Base-by-base conservation (phyloP, 345 rosid species). In the Eucalyptus virginea region DNA sequence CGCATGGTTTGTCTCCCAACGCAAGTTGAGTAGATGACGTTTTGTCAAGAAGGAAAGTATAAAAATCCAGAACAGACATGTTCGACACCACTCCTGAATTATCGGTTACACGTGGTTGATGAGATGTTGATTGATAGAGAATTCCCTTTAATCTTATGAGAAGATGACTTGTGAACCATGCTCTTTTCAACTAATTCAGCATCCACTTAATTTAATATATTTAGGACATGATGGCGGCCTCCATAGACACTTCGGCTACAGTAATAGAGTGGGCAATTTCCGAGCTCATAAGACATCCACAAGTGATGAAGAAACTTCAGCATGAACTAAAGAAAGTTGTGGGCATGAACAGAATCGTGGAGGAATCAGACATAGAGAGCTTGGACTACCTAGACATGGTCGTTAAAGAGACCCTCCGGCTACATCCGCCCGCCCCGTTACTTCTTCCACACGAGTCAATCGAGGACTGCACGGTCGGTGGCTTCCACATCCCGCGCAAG, bases 311-410 rank as follows among this genome's bases (percentile, higher is more conserved):
- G 26, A 93, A 94, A 52, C 87, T 94, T n/a, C 95, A 91, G 51
- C 81, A 86, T 14, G 95, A 94, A 77, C 44, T 95, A 5, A 90
- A 94, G 86, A 87, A 89, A 4, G 89, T 90, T 26, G 91, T 94
- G 24, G 96, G 95, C 4, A 6, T 90, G 88, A 72, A 91, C 5
- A 91, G 93, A 81, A 88, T 88, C 90, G 94, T 92, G 9, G 93
- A 93, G 83, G 95, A 93, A 88, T 92, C 94, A 6, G 95, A 95
- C 56, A 30, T 94, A 37, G 91, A 91, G 6, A 91, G 67, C 47
- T 40, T 93, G 42, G 87, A 72, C 81, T 72, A 72, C 81, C 44
- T 72, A 34, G 2, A 34, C 81, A 72, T 72, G 81, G 81, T 72
- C 81, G 14, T 72, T 10, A 72, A 72, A 10, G 81, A 72, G 81